Base-by-base conservation (phyloP, 192 early-diverging fungal species). In the Haplosporangium gracile region DNA sequence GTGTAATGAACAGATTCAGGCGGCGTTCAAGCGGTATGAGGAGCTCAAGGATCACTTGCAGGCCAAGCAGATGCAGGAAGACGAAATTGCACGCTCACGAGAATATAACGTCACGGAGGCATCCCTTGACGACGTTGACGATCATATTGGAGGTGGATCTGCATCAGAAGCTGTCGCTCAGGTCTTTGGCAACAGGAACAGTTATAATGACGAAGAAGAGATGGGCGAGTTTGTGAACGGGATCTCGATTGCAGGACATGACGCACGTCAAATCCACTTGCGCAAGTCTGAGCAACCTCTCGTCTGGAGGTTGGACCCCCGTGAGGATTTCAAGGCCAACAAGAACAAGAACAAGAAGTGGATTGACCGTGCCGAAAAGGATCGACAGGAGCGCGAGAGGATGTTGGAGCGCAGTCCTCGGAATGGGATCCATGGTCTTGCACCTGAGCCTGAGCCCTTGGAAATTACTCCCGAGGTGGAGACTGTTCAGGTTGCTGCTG, bases 261-360 rank as follows among this genome's bases (percentile, higher is more conserved):
- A 74, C 24, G 51, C 68, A 3, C 36, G 26, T 2, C 72, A 36
- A 6, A 45, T 36, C 15, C 78, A 86, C 22, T 34, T 86, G 36
- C 74, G 84, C 43, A 77, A 72, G 53, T 80, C 84, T 13, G 68
- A 81, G 26, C 75, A 86, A 24, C 84, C 78, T 36, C 32, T 77
- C 8, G 53, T 78, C 26, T 86, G 84, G 84, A 49, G 81, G n/a
- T 38, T 86, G 71, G 84, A 86, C 39, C 84, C 84, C 18, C 55
- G 84, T 0, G 79, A 86, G 2, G 84, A 86, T 60, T 86, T 86
- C 68, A 80, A 78, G 76, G 84, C 78, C 20, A 78, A 65, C 38
- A 76, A 86, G 71, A 49, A 39, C 49, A 86, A 86, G 79, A 80
- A 74, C 40, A 86, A 86, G 76, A 80, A 74, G 34, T 45, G 38